phyloP scores from a whole-genome alignment of 2,329 filamentous ascomycete species.

The Aspergillus luchuensis region DNA sequence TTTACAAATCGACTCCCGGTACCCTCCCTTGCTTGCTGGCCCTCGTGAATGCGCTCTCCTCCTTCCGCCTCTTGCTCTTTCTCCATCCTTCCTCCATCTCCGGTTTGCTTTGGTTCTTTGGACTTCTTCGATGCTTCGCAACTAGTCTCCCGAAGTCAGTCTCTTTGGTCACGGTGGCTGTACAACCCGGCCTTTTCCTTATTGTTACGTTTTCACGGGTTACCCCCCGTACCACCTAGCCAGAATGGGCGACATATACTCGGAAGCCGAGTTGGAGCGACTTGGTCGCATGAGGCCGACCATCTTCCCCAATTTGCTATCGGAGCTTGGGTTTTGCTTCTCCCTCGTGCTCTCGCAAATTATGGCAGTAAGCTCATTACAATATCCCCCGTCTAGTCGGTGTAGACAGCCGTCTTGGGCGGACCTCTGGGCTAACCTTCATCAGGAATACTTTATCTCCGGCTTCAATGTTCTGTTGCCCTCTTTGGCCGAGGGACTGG shows the following conservation, averaged over 20 bases:
- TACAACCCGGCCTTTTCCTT: neutral
- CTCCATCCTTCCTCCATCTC: no score
- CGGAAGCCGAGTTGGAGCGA: constrained; percentile 49
- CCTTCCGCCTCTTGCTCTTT: no score
- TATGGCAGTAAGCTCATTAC: constrained; percentile 51
- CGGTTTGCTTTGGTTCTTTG: no score
- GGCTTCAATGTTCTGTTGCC: constrained; percentile 73
- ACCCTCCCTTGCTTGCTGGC: no score
- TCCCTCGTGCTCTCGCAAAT: constrained; percentile 65
- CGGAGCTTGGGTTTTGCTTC: constrained; percentile 63
- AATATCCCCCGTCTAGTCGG: neutral
- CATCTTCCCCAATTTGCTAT: constrained; percentile 51
- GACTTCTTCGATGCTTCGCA: no score
- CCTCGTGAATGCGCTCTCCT: no score
- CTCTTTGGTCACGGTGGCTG: no score
- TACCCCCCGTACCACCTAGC: neutral
- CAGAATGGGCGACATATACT: neutral
- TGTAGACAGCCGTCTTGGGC: neutral
- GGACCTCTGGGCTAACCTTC: neutral
- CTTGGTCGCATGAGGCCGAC: constrained; percentile 64
- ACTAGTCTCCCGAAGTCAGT: no score
- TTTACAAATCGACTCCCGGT: neutral
- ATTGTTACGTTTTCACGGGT: neutral
- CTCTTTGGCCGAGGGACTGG: constrained; percentile 60
- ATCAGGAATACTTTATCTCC: constrained; percentile 71